These are phyloP conservation scores for Toxicodendron radicans DNA, from an alignment of 345 rosid species.

Conservation along the genomic window DNA sequence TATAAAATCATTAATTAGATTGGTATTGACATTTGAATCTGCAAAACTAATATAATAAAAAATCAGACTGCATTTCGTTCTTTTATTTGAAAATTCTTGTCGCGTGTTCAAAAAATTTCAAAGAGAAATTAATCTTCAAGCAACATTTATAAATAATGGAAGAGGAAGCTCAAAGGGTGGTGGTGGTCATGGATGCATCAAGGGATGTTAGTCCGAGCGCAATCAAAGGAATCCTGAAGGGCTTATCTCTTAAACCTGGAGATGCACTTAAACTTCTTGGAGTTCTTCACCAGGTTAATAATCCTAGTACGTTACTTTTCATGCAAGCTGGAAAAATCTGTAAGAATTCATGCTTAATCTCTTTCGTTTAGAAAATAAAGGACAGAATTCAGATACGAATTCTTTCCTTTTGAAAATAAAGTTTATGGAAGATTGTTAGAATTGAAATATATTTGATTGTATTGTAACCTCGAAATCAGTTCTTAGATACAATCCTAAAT, in stretches of 20 bases:
- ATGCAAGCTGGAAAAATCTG: conserved; percentile 32
- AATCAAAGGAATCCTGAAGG: conserved; percentile 25
- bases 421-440: too few relatives aligned
- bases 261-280: conserved; percentile 44
- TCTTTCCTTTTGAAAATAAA: too few relatives aligned
- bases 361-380: not conserved
- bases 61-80: too few relatives aligned
- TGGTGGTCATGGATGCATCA: conserved; percentile 52
- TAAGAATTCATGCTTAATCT: conserved; percentile 28
- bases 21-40: too few relatives aligned
- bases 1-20: not conserved
- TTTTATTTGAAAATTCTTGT: too few relatives aligned
- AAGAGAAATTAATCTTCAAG: too few relatives aligned
- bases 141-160: conserved; percentile 28
- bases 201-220: conserved; percentile 37
- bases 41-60: too few relatives aligned
- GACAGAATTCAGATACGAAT: too few relatives aligned
- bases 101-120: too few relatives aligned
- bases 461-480: too few relatives aligned
- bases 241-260: conserved; percentile 45
- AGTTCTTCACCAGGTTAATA: conserved; percentile 63
- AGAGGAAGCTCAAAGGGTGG: conserved; percentile 32
- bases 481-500: too few relatives aligned
- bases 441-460: too few relatives aligned
- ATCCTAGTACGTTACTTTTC: conserved; percentile 60